Conservation (phyloP, 225 moss, liverwort and hornwort species). For the Takakia lepidozioides region DNA sequence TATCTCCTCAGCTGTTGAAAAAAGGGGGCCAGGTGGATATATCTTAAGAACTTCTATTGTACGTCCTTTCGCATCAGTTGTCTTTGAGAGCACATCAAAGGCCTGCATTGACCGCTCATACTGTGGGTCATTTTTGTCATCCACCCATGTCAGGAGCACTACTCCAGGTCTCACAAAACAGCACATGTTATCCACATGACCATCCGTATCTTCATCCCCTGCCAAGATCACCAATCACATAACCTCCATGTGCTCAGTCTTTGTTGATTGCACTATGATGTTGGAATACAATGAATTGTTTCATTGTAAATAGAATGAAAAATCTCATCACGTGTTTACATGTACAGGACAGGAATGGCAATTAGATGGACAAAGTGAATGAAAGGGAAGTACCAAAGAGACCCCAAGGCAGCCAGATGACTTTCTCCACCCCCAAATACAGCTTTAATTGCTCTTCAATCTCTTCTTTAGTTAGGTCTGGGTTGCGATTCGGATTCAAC, state of each 20-base stretch:
- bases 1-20: conserved; percentile 49
- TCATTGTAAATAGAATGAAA: too few relatives aligned
- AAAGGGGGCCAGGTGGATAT: conserved; percentile 55
- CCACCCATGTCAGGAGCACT: conserved; percentile 72
- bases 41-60: conserved; percentile 58
- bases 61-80: conserved; percentile 80
- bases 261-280: too few relatives aligned
- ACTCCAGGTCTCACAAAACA: conserved; percentile 85
- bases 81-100: conserved; percentile 43
- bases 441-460: conserved; percentile 76
- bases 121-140: conserved; percentile 76
- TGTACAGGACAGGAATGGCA: too few relatives aligned
- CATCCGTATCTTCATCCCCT: conserved; percentile 89
- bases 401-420: conserved; percentile 87
- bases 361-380: too few relatives aligned
- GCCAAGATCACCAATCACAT: conserved; percentile 16
- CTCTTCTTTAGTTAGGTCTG: conserved; percentile 62
- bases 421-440: conserved; percentile 82
- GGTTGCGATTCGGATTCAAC: conserved; percentile 82
- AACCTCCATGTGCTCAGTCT: too few relatives aligned
- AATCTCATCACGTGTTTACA: too few relatives aligned
- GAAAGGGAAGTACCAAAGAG: conserved; percentile 71
- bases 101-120: conserved; percentile 69
- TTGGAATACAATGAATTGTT: too few relatives aligned
- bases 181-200: conserved; percentile 84